Base-by-base conservation (phyloP, 192 early-diverging fungal genomes). In the Entomortierella chlamydospora region DNA sequence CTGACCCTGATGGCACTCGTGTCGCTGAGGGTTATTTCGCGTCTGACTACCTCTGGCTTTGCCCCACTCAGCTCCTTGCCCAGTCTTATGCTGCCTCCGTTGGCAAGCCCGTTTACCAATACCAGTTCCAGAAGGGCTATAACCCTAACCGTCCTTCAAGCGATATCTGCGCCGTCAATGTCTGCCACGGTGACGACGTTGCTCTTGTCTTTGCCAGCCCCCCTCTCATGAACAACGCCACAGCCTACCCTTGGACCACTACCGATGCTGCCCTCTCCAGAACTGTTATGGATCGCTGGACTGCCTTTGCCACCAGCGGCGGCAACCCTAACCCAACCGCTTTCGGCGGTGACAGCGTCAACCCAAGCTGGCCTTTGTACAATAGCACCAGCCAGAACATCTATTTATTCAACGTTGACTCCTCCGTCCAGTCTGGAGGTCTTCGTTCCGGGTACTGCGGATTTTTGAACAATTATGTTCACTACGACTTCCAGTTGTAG, bases 161-260 rank as follows among this genome's bases (percentile, higher is more conserved):
- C 25, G 76, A 79, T 45, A 58, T 79, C 51, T 79, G 76, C 57
- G 54, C 62, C 25, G 43, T 26, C 23, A 52, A 79, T 34, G 76
- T 79, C 57, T 79, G 76, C 76, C 76, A 79, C 63, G 76, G 68
- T 66, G 76, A 79, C 13, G 76, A 79, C 70, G 68, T 79, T 54
- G 76, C 76, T 5, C 20, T 79, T 29, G 76, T 79, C 68, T 79
- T 79, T 79, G 76, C 68, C 57, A 79, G 76, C 62, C 76, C 76
- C 30, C 30, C 63, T n/a, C 63, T 79, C 23, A 66, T 79, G 68
- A 70, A 70, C 57, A 66, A 70, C 57, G 55, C 76, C 56, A 52
- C 60, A 10, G 20, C 54, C 7, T 70, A 70, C 63, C 76, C 76
- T 30, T 79, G 76, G 76, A 70, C 76, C 2, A 59, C 76, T 17